Base-by-base conservation (phyloP, 306 rosid genomes). In the Dryas drummondii region DNA sequence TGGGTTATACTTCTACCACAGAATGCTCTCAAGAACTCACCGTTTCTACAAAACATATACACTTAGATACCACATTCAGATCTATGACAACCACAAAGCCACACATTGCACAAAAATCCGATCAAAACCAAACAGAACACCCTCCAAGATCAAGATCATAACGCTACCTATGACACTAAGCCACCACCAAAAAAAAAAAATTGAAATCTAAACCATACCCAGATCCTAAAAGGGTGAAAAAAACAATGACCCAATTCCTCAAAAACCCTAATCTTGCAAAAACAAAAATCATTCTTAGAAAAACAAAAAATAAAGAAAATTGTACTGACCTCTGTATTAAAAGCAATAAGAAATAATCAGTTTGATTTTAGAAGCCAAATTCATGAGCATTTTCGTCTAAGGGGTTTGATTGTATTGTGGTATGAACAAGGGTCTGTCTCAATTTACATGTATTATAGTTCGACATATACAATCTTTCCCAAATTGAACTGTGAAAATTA, bases 261-360 rank as follows among this genome's bases (percentile, higher is more conserved):
- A 64, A 65, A 54, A 75, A 6, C 78, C 78, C 51, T 12, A 50
- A 52, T 41, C 45, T 19, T 42, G 49, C 46, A 53, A 41, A 16
- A 64, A 9, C 4, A 5, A 62, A 54, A 11, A 54, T 22, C 6
- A 17, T 11, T 14, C 41, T 27, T 32, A 9, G 7, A 50, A 54
- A 26, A 75, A 32, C 37, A 2, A 27, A 26, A 19, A 17, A 8
- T 16, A 19, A 16, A 46, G 15, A 26, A 42, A 13, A 15, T 4
- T n/a, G 56, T 51, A 22, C 71, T 51, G 65, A 65, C 65, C 79
- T 75, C 65, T 65, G n/a, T n/a, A 4, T 37, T 8, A 64, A 64
- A n/a, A 9, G 15, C 26, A 42, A 42, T 8, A 5, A 42, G 51
- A 41, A 64, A 42, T 64, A 50, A 64, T 9, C 49, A 46, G 45